Evolutionary conservation across 352 stramenopile species (phyloP), one percentile per base, ranked within the genome.

Genomic region (Aphanomyces euteiches): DNA sequence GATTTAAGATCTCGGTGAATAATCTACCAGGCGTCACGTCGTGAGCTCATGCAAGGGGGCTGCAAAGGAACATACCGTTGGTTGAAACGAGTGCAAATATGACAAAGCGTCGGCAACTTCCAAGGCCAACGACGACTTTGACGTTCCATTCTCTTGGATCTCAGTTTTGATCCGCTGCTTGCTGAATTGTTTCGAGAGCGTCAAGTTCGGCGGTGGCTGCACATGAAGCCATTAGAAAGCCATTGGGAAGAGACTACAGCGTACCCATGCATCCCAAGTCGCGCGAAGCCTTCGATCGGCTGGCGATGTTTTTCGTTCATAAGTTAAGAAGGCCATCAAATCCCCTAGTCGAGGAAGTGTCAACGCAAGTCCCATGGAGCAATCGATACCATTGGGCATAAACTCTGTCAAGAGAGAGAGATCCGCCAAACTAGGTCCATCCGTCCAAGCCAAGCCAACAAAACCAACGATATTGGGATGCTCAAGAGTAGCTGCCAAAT

Each of bases 1-100:
- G 79, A 72, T 72, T 82, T 88, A 15, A 92, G 56, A 59, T 89
- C 75, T 5, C 81, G 68, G 58, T 90, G 81, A 36, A 88, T 77
- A 47, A 73, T 41, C 54, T 61, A 37, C 1, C 45, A 58, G 50
- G 13, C 21, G 36, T 1, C 13, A 58, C 17, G 43, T 37, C 13
- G 39, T 12, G 37, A n/a, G 7, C 13, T 39, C 3, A 13, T 10
- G 28, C 17, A 19, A 2, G 0, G 17, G 8, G 50, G 17, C 50
- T 12, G 17, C 10, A n/a, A 21, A 60, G 19, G 8, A 21, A 39
- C 54, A 12, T 61, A 61, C 54, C 50, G 72, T 73, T 28, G 64
- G 64, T 21, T 72, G 12, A 37, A 72, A 72, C 15, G 66, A 72
- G 19, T 72, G 66, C 17, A 72, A 41, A 39, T 72, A 75, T 17